Conservation (phyloP, 148 eudicot genomes). For the Amaranthus cruentus region DNA sequence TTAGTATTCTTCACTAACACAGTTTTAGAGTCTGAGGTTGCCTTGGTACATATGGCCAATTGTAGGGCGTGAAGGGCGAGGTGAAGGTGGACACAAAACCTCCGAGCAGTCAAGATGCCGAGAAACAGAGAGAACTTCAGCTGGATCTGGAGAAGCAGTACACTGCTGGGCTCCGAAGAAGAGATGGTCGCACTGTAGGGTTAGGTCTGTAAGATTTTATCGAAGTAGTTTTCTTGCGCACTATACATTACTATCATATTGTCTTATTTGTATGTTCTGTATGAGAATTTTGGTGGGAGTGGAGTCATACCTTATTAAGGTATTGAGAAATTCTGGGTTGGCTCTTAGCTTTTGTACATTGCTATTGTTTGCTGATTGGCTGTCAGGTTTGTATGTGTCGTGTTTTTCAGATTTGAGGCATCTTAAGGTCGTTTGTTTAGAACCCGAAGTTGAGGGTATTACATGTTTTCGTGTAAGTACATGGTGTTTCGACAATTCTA, state of each 20-base stretch:
- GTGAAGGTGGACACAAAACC: slow-evolving; percentile 38
- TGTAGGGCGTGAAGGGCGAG: slow-evolving; percentile 99
- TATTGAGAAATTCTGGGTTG: slow-evolving; percentile 2
- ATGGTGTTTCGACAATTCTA: too few species aligned
- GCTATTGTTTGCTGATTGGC: not conserved
- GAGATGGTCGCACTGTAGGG: slow-evolving; percentile 97
- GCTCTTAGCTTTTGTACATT: not conserved
- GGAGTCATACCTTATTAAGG: not conserved
- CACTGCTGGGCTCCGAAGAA: slow-evolving; percentile 88
- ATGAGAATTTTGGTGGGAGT: slow-evolving; percentile 13
- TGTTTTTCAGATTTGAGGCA: too few species aligned
- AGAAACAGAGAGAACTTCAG: slow-evolving; percentile 78
- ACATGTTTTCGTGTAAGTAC: too few species aligned
- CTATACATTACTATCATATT: not conserved
- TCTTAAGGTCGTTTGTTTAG: too few species aligned
- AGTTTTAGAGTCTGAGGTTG: slow-evolving; percentile 99
- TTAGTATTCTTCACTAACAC: slow-evolving; percentile 61
- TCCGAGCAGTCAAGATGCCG: slow-evolving; percentile 43
- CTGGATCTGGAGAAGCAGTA: slow-evolving; percentile 91
- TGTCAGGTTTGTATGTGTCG: too few species aligned
- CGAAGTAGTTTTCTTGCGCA: not conserved
- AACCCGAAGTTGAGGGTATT: too few species aligned
- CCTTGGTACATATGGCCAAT: slow-evolving; percentile 90
- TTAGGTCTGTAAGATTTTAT: slow-evolving; percentile 52
- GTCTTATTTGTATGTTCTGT: slow-evolving; percentile 15